phyloP scores from a whole-genome alignment of 306 rosid species.

The Sechiopsis laciniata region DNA sequence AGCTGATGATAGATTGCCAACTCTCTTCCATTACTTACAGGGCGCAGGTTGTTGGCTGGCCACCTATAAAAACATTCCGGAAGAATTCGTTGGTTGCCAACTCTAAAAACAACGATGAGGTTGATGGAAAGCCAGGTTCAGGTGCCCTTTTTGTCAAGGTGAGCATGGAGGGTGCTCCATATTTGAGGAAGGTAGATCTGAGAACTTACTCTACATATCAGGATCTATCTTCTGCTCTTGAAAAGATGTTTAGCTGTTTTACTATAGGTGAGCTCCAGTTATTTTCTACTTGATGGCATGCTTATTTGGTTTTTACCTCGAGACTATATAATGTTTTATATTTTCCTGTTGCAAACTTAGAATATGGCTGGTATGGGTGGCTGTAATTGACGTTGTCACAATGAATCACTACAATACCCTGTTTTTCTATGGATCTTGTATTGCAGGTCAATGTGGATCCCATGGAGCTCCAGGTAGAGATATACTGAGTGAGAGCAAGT shows the following conservation, averaged over 20 bases:
- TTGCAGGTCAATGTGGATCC: slow-evolving; percentile 78
- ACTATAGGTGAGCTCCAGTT: slow-evolving; percentile 54
- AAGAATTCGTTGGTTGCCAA: slow-evolving; percentile 69
- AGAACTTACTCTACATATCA: slow-evolving; percentile 68
- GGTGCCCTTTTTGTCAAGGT: slow-evolving; percentile 84
- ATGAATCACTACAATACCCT: background rate
- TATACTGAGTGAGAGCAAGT: slow-evolving; percentile 75
- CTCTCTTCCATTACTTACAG: slow-evolving; percentile 39
- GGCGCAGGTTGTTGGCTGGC: slow-evolving; percentile 99
- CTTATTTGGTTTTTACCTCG: background rate
- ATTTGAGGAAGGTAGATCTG: slow-evolving; percentile 91
- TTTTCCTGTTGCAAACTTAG: background rate
- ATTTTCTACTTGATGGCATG: slow-evolving; percentile 2
- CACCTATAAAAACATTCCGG: slow-evolving; percentile 86
- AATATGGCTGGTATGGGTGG: background rate
- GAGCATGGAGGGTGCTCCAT: slow-evolving; percentile 99
- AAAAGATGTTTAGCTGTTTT: slow-evolving; percentile 95
- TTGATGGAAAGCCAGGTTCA: slow-evolving; percentile 78
- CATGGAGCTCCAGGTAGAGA: slow-evolving; percentile 75
- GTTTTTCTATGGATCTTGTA: slow-evolving; percentile 11
- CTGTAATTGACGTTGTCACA: background rate
- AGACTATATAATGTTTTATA: background rate
- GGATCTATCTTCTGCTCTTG: slow-evolving; percentile 87
- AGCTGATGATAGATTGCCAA: background rate
- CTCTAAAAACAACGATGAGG: slow-evolving; percentile 80